phyloP scores from a whole-genome alignment of 2,329 filamentous ascomycete species.

The Sporothrix inflata region DNA sequence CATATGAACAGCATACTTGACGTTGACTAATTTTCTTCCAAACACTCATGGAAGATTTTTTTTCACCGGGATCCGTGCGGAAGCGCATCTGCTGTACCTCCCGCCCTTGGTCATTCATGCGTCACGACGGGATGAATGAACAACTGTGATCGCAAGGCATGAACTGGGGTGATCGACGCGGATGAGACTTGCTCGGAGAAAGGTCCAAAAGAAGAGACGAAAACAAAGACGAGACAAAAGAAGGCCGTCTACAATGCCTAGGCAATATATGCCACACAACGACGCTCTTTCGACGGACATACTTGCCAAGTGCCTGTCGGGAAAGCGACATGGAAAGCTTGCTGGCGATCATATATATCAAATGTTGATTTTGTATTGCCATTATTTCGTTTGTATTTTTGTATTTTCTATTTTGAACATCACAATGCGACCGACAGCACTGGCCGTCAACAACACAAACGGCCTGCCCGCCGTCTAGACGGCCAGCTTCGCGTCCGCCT shows the following conservation, averaged over 20 bases:
- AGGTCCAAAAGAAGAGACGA: neutral
- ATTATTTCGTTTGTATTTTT: neutral
- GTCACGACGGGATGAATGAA: neutral
- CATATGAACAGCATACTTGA: neutral
- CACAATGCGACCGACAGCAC: neutral
- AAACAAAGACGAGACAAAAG: neutral
- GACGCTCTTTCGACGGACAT: neutral
- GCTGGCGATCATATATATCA: neutral
- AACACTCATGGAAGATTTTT: too few relatives aligned
- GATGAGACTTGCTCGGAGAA: neutral
- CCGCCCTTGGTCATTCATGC: neutral
- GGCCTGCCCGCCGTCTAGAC: slow-evolving; percentile 40
- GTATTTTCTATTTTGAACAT: neutral
- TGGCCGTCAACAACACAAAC: neutral
- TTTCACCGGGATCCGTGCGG: neutral
- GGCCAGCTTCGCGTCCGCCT: slow-evolving; percentile 74
- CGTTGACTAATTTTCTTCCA: neutral
- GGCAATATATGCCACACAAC: neutral
- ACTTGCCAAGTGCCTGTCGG: neutral
- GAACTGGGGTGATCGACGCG: slow-evolving; percentile 12
- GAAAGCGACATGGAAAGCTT: neutral
- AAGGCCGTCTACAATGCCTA: neutral
- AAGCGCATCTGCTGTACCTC: neutral
- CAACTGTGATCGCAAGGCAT: neutral
- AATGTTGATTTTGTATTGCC: neutral